Evolutionary conservation across 2,329 filamentous ascomycete species (phyloP), one percentile per base, ranked within the genome.

Genomic region (Nigrograna mackinnonii): DNA sequence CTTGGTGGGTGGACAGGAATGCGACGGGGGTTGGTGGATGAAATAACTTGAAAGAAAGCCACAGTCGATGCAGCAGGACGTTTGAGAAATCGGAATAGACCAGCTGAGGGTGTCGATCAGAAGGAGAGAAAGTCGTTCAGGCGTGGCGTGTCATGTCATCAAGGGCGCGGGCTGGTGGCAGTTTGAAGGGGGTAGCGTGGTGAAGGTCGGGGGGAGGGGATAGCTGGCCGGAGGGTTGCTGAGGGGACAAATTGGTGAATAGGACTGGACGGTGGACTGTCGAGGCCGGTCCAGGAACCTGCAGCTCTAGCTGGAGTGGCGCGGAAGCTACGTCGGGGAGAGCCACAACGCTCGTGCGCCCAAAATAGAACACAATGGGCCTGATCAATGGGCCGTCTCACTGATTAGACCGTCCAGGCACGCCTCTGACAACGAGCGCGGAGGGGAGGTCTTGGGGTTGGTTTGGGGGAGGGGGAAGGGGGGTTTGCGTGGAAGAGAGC

Each of bases 1-100:
- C 17, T 20, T 19, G n/a, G 16, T 39, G 22, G 26, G 20, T 21
- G 19, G 13, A 30, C 3, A 39, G 31, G 45, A 41, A 40, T 22
- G 41, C 24, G 41, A 40, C 42, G 45, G 45, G 43, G 44, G 39
- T 46, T 46, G 42, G 14, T 34, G 24, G 39, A 11, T 11, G 24
- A 28, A 14, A 14, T 28, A 14, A 12, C 24, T 31, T 43, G 36
- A 49, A 55, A 46, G 43, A 42, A 45, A 54, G 47, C 38, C 28
- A 47, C 50, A 44, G 47, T 50, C 43, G 45, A 49, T 44, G 50
- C 44, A 47, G 50, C 41, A 35, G 26, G 21, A 37, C 37, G n/a
- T 18, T 6, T 30, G 14, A 39, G 39, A 35, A 24, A 31, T 21
- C 28, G 26, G 24, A 20, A 11, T 31, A 14, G 19, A 22, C 28